A percentile compares a stretch with the other conserved stretches of the same genome.
Conservation (phyloP, 768 basidiomycete species). For the Suillus subaureus region DNA sequence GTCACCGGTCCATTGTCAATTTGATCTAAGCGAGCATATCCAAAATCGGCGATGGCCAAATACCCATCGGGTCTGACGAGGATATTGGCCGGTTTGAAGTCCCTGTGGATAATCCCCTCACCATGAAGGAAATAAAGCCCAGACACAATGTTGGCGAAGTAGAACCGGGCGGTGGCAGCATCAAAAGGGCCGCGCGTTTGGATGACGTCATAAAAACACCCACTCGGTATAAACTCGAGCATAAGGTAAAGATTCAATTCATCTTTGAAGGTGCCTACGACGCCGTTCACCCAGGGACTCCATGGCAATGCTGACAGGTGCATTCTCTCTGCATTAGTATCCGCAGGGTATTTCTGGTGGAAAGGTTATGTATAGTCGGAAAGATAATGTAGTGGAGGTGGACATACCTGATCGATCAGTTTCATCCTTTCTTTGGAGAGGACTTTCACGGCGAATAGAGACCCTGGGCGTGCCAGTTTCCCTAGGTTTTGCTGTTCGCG, state of each 20-base stretch:
- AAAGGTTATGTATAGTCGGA: slow-evolving; percentile 6
- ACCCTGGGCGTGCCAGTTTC: slow-evolving; percentile 36
- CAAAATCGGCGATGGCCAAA: slow-evolving; percentile 55
- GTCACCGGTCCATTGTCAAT: slow-evolving; percentile 18
- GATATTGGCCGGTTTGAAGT: slow-evolving; percentile 62
- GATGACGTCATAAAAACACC: slow-evolving; percentile 43
- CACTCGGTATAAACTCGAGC: slow-evolving; percentile 52
- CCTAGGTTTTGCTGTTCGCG: slow-evolving; percentile 31
- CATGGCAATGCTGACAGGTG: slow-evolving; percentile 46
- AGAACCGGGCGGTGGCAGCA: slow-evolving; percentile 44
- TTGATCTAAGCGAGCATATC: slow-evolving; percentile 32
- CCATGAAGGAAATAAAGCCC: slow-evolving; percentile 50
- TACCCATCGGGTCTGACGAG: slow-evolving; percentile 60
- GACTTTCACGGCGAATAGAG: slow-evolving; percentile 50
- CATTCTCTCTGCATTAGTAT: slow-evolving; percentile 45
- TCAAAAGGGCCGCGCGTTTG: slow-evolving; percentile 34
- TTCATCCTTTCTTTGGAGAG: slow-evolving; percentile 39
- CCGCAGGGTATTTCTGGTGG: slow-evolving; percentile 27
- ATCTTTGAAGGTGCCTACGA: slow-evolving; percentile 50
- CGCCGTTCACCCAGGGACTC: slow-evolving; percentile 54
- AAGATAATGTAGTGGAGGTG: neutral
- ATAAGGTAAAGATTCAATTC: slow-evolving; percentile 48
- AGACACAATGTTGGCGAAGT: slow-evolving; percentile 54
- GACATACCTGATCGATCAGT: slow-evolving; percentile 32
- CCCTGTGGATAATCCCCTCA: slow-evolving; percentile 50